Conservation (phyloP, 2,329 filamentous ascomycete genomes). For the Dothideomycetes sp. region DNA sequence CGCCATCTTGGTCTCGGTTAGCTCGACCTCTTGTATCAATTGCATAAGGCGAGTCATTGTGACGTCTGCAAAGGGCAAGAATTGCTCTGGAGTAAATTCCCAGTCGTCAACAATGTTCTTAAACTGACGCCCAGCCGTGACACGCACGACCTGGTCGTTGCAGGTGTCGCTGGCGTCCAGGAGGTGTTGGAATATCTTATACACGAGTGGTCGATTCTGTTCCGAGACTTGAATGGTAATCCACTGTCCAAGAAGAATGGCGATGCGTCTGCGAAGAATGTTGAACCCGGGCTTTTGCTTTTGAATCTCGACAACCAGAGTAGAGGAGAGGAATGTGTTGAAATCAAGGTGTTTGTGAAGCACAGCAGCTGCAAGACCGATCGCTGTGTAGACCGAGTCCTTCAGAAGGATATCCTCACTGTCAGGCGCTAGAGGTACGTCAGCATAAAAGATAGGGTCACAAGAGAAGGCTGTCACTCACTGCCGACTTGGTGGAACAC, state of each 20-base stretch:
- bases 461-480: constrained; percentile 24
- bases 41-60: constrained; percentile 63
- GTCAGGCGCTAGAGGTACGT: constrained; percentile 32
- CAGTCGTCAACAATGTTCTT: constrained; percentile 74
- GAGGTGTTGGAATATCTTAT: constrained; percentile 81
- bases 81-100: constrained; percentile 62
- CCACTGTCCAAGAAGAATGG: constrained; percentile 85
- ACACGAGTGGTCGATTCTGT: constrained; percentile 61
- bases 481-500: constrained; percentile 74
- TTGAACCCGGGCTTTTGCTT: constrained; percentile 57
- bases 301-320: constrained; percentile 70
- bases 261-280: constrained; percentile 74
- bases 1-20: constrained; percentile 82
- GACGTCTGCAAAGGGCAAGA: constrained; percentile 65
- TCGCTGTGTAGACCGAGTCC: constrained; percentile 87
- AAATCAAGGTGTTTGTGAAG: constrained; percentile 71
- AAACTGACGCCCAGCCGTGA: constrained; percentile 81
- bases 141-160: constrained; percentile 85
- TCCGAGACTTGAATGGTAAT: constrained; percentile 64
- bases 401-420: constrained; percentile 69
- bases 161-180: constrained; percentile 60
- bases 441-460: neutral
- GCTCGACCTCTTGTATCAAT: constrained; percentile 68
- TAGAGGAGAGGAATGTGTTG: constrained; percentile 63
- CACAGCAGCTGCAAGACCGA: constrained; percentile 74